Percentiles rank a stretch among this genome's conserved stretches.
Evolutionary conservation across 2,329 filamentous ascomycete species (phyloP).

Genomic region (Aspergillus thermomutatus): DNA sequence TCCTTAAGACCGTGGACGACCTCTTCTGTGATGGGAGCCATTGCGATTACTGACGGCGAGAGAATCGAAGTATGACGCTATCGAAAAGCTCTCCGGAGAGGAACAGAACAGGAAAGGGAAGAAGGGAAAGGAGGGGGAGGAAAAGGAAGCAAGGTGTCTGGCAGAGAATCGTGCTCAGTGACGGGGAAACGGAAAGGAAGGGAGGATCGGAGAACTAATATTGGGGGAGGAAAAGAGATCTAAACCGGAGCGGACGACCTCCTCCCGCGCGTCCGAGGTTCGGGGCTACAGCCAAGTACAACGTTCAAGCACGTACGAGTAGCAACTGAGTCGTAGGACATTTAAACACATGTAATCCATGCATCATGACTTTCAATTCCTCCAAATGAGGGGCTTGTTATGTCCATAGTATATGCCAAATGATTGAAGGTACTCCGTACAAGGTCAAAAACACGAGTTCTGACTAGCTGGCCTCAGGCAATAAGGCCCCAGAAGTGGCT

Average conservation of each 20-base stretch:
- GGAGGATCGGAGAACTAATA: slow-evolving; percentile 12
- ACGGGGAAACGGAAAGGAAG: slow-evolving; percentile 28
- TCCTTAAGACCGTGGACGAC: slow-evolving; percentile 76
- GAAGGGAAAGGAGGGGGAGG: slow-evolving; percentile 16
- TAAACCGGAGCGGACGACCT: slow-evolving; percentile 19
- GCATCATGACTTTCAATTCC: neutral
- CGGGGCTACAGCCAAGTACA: slow-evolving; percentile 10
- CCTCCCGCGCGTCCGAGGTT: slow-evolving; percentile 31
- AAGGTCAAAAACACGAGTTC: neutral
- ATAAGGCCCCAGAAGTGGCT: neutral
- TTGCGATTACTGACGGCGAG: slow-evolving; percentile 47
- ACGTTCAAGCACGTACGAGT: neutral
- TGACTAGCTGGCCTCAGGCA: slow-evolving; percentile 11
- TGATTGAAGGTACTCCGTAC: neutral
- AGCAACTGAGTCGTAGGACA: neutral
- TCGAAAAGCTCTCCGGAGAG: slow-evolving; percentile 14
- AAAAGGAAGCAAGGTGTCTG: neutral
- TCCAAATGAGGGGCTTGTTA: neutral
- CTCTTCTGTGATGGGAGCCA: slow-evolving; percentile 85
- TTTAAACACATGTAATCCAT: neutral
- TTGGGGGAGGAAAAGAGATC: slow-evolving; percentile 19
- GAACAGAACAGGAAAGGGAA: slow-evolving; percentile 13
- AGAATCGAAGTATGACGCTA: slow-evolving; percentile 22
- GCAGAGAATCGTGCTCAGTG: slow-evolving; percentile 7
- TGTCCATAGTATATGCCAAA: neutral